Evolutionary conservation across 805 yeast genomes (phyloP).

Genomic region (Ogataea siamensis): DNA sequence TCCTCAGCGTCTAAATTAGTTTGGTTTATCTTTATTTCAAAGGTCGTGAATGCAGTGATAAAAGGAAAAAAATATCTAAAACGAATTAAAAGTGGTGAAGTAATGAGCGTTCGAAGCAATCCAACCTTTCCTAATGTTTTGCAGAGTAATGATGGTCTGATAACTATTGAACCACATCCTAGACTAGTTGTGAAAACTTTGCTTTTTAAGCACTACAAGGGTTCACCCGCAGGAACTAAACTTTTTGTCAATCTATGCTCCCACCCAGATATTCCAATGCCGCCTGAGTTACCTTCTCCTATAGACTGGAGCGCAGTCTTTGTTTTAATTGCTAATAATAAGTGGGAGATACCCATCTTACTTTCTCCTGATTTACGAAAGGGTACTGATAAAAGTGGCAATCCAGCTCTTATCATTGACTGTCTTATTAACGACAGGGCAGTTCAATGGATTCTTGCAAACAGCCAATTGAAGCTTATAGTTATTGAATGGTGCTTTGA

Average conservation of each 20-base stretch:
- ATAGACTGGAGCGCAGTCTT: slow-evolving; percentile 60
- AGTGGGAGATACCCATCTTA: slow-evolving; percentile 85
- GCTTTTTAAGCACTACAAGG: slow-evolving; percentile 37
- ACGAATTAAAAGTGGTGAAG: too few relatives aligned
- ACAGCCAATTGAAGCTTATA: slow-evolving; percentile 59
- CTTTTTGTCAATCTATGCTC: slow-evolving; percentile 79
- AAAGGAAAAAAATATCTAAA: too few relatives aligned
- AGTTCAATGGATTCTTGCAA: slow-evolving; percentile 58
- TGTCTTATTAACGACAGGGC: slow-evolving; percentile 71
- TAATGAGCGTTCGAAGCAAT: too few relatives aligned
- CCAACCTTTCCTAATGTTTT: too few relatives aligned
- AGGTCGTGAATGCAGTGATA: too few relatives aligned
- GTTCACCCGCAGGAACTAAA: slow-evolving; percentile 45
- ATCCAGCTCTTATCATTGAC: slow-evolving; percentile 64
- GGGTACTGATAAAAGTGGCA: slow-evolving; percentile 70
- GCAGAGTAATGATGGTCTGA: too few relatives aligned
- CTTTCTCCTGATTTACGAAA: slow-evolving; percentile 53
- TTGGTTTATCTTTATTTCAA: too few relatives aligned
- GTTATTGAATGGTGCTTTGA: slow-evolving; percentile 83
- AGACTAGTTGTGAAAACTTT: slow-evolving; percentile 73
- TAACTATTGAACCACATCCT: slow-evolving; percentile 48
- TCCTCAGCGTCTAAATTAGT: too few relatives aligned
- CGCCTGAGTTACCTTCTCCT: slow-evolving; percentile 33
- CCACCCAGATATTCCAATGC: slow-evolving; percentile 62
- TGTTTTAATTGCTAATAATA: slow-evolving; percentile 60